phyloP scores from a whole-genome alignment of 177 flowering plant species.

The Vitis hybrid region DNA sequence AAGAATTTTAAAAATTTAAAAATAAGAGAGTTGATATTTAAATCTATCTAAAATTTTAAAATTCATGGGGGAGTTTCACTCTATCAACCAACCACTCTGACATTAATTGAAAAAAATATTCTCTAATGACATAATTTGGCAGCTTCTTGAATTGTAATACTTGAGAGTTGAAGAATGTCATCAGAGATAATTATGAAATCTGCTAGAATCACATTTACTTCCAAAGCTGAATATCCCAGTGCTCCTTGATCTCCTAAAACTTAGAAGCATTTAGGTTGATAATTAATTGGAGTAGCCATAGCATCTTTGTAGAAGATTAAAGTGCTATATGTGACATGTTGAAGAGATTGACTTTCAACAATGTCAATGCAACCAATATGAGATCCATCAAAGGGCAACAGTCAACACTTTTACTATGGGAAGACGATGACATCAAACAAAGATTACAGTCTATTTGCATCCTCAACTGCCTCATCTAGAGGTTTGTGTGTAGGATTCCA shows the following conservation, averaged over 20 bases:
- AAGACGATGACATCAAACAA: neutral
- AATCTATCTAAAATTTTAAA: no score
- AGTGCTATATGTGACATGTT: neutral
- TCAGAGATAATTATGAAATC: slow-evolving; percentile 10
- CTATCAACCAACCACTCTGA: no score
- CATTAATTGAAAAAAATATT: slow-evolving; percentile 2
- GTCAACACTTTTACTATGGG: neutral
- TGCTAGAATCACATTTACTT: neutral
- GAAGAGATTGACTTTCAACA: slow-evolving; percentile 6
- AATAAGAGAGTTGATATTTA: no score
- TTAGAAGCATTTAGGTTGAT: neutral
- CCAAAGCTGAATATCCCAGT: slow-evolving; percentile 8
- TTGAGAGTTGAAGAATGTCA: slow-evolving; percentile 13
- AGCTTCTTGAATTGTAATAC: slow-evolving; percentile 7
- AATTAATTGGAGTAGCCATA: slow-evolving; percentile 12
- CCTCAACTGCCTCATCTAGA: no score
- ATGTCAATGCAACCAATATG: neutral
- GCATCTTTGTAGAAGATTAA: slow-evolving; percentile 8
- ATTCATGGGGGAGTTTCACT: no score
- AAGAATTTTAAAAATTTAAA: no score
- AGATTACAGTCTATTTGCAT: no score
- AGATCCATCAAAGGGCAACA: neutral
- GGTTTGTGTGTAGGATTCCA: no score
- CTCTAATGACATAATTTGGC: slow-evolving; percentile 5
- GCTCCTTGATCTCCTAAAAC: slow-evolving; percentile 11